Evolutionary conservation across 306 rosid genomes (phyloP), one percentile per base, ranked within the genome.

Genomic region (Begonia loranthoides): DNA sequence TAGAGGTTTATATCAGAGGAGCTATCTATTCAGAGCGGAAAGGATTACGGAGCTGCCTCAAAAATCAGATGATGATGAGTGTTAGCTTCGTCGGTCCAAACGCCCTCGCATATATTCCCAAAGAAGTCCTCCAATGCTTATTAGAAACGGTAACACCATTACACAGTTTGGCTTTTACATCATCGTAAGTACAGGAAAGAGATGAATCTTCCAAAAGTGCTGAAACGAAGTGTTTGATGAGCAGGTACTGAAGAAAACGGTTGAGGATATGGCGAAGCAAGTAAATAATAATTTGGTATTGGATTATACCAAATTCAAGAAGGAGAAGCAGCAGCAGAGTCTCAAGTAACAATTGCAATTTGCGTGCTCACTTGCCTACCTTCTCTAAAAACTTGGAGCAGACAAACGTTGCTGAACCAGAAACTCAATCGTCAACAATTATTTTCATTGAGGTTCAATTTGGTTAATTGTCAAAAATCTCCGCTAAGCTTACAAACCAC

Each of bases 271-370:
- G 6, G 33, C 15, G 57, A 4, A 10, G 1, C 44, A 53, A 14
- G 36, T 34, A 15, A 14, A 41, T 14, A 22, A 53, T n/a, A 53
- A 34, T 1, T n/a, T 53, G 21, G 9, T 53, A 0, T 53, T 53
- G 57, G 57, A 53, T 53, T 53, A 53, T 14, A 10, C 1, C 45
- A 53, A 53, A 36, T 53, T 34, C 57, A 53, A 53, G 45, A 33
- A 52, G 56, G 57, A 53, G 14, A 53, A 15, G 22, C 57, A 53
- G n/a, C n/a, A n/a, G 40, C 11, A n/a, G 56, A 52, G 38, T 52
- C 36, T 28, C 8, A 28, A 2, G 36, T 19, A 4, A 19, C 22
- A 19, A 19, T 19, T 19, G 22, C 22, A 19, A 19, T 19, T 19
- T 19, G 22, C 22, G 2, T 19, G n/a, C n/a, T n/a, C n/a, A n/a